A percentile compares a stretch with the other conserved stretches of the same genome.
These are phyloP conservation scores for Ceratocystis albifundus DNA, from an alignment of 2,329 filamentous ascomycete genomes.

Conservation along the genomic window DNA sequence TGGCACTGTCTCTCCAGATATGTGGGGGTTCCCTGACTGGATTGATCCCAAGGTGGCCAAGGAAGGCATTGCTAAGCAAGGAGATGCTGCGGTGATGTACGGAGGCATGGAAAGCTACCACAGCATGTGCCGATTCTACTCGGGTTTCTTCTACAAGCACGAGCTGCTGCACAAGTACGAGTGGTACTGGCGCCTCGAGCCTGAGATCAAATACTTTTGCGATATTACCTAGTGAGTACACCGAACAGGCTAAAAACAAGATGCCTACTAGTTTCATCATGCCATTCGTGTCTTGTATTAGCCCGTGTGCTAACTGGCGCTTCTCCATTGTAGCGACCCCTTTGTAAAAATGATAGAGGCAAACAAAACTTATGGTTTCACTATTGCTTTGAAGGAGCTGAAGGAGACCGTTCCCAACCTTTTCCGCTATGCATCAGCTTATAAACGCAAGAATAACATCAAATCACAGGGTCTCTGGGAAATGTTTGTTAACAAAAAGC, in stretches of 20 bases:
- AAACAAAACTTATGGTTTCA: slow-evolving; percentile 98
- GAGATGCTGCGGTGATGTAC: slow-evolving; percentile 97
- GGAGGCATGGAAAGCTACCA: slow-evolving; percentile 98
- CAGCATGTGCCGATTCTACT: slow-evolving; percentile 99
- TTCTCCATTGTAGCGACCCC: slow-evolving; percentile 53
- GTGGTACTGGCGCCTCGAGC: slow-evolving; percentile 99
- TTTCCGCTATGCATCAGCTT: slow-evolving; percentile 96
- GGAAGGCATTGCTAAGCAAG: slow-evolving; percentile 92
- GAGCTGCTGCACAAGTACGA: slow-evolving; percentile 90
- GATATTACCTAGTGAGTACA: slow-evolving; percentile 82
- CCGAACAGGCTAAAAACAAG: neutral
- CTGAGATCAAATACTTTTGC: slow-evolving; percentile 99
- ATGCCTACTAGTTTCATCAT: neutral
- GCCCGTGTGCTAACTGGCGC: neutral
- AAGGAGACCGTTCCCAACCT: slow-evolving; percentile 97
- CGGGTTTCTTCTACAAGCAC: slow-evolving; percentile 98
- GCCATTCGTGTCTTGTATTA: neutral
- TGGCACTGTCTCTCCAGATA: slow-evolving; percentile 76
- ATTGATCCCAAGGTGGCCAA: slow-evolving; percentile 85
- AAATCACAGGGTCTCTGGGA: slow-evolving; percentile 92
- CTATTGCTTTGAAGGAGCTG: slow-evolving; percentile 95
- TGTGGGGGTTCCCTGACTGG: slow-evolving; percentile 98
- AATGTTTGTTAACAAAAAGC: slow-evolving; percentile 79
- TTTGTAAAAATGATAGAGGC: slow-evolving; percentile 87
- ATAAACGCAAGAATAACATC: slow-evolving; percentile 84